Conservation (phyloP, 768 basidiomycete species). For the Pisolithus sp. region DNA sequence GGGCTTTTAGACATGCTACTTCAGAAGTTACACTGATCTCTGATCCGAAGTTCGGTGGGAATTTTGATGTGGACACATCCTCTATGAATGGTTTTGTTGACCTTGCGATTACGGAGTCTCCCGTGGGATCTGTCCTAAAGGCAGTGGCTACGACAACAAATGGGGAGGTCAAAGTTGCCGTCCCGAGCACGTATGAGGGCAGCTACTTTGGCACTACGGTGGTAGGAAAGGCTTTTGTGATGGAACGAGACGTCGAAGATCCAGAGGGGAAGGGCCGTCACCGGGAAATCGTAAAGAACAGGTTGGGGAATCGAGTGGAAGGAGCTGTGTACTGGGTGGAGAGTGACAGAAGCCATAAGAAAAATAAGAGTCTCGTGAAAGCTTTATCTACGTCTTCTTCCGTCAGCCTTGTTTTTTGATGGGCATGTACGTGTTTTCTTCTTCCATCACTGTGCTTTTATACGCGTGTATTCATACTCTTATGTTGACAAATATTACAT, state of each 20-base stretch:
- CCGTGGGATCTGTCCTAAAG: slow-evolving; percentile 31
- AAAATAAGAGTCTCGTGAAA: slow-evolving; percentile 12
- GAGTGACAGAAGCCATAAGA: slow-evolving; percentile 12
- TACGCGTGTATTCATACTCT: not conserved
- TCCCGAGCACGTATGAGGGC: slow-evolving; percentile 31
- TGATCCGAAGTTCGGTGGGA: slow-evolving; percentile 20
- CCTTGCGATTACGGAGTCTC: slow-evolving; percentile 24
- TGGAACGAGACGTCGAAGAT: slow-evolving; percentile 19
- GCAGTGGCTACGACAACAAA: not conserved
- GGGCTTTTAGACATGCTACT: slow-evolving; percentile 11
- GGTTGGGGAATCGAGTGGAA: slow-evolving; percentile 2
- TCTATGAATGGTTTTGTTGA: slow-evolving; percentile 26
- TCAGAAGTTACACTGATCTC: slow-evolving; percentile 27
- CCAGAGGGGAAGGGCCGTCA: slow-evolving; percentile 31
- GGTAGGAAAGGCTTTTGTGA: slow-evolving; percentile 16
- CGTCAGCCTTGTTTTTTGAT: slow-evolving; percentile 16
- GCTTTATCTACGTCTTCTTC: slow-evolving; percentile 11
- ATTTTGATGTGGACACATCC: slow-evolving; percentile 26
- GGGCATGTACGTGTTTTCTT: not conserved
- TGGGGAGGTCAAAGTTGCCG: not conserved
- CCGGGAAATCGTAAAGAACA: slow-evolving; percentile 17
- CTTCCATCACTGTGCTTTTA: not conserved
- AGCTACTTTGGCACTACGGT: slow-evolving; percentile 26
- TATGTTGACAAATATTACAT: too few relatives aligned
- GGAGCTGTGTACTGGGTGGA: slow-evolving; percentile 22